Evolutionary conservation across 176 grass and related monocot genomes (phyloP), one percentile per base, ranked within the genome.

Genomic region (Avena eriantha): DNA sequence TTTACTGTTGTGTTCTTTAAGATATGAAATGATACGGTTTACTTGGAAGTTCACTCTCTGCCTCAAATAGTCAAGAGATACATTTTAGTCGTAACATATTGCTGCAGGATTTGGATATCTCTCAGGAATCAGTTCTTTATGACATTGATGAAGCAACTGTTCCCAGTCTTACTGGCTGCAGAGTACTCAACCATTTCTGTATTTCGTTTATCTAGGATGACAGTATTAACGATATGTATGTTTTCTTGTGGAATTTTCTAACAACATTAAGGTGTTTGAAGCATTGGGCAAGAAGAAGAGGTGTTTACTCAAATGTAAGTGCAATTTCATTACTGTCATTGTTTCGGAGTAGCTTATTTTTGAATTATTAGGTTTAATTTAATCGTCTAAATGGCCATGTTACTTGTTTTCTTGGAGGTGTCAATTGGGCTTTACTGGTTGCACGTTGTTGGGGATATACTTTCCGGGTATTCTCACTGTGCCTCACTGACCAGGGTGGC

Each of bases 131-230:
- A 19, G 92, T 98, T n/a, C 97, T 98, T 76, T 96, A 90, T 82
- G 63, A 94, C 63, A 69, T 91, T 45, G 97, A 99, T 83, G 97
- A 99, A 82, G 94, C 89, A 78, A 99, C 94, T 41, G 92, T 94
- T 57, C 90, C 88, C 77, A 99, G 97, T 91, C 93, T 96, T 76
- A 98, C 95, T 88, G 97, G 97, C 31, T 98, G 97, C 78, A 93
- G 93, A 81, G 97, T 76, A 26, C 19, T 36, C 17, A 17, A 50
- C 2, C n/a, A 0, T 71, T 36, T 24, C 17, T 26, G 22, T 8
- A 23, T 17, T 77, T 89, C 68, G 19, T 67, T 14, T 72, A 49
- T 85, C 50, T 82, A 41, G 48, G 39, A 69, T 74, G 29, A n/a
- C 49, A 45, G 10, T 82, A 29, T 39, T 88, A 54, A 87, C 51